Base-by-base conservation (phyloP, 1,284 basidiomycete genomes). In the Heimioporus retisporus region DNA sequence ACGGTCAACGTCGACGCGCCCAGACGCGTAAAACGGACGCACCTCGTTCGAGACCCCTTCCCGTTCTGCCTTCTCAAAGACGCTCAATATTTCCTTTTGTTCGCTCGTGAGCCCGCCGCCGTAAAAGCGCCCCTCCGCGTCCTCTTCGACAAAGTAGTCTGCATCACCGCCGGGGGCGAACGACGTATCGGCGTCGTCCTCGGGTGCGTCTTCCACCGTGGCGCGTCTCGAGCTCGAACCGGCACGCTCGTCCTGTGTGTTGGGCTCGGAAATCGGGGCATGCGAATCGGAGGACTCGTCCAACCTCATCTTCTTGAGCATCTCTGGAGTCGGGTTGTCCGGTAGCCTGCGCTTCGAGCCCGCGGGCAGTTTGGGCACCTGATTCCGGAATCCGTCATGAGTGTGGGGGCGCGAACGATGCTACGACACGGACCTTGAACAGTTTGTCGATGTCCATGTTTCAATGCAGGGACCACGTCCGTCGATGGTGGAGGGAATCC, bases 101-200 rank as follows among this genome's bases (percentile, higher is more conserved):
- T 96, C 93, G 43, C 86, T 86, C 4, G 95, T 97, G 66, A 98
- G 82, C 1, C 96, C 96, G 4, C 96, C 95, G 42, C 96, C 96
- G 76, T 93, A 98, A 83, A 98, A 97, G 18, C 96, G 85, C 0
- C 96, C 96, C 71, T 97, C 96, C 35, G 93, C 94, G 74, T 97
- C 96, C 77, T 97, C 96, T 72, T 96, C 96, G 1, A 78, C 88
- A 74, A 93, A 96, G 75, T 96, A 96, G 76, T 97, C 95, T 1
- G 94, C 93, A 71, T 96, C 94, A 40, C 90, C 92, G 13, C 93
- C 93, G 7, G 93, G 91, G 2, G 93, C 93, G 79, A 95, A 94
- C 63, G 84, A 81, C 4, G 69, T 81, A 21, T 83, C 82, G 21
- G 79, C 78, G n/a, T 83, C 82, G 42, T 85, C 85, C 28, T 89